Evolutionary conservation across 148 eudicot species (phyloP), one percentile per base, ranked within the genome.

Genomic region (Fallopia convolvulus): DNA sequence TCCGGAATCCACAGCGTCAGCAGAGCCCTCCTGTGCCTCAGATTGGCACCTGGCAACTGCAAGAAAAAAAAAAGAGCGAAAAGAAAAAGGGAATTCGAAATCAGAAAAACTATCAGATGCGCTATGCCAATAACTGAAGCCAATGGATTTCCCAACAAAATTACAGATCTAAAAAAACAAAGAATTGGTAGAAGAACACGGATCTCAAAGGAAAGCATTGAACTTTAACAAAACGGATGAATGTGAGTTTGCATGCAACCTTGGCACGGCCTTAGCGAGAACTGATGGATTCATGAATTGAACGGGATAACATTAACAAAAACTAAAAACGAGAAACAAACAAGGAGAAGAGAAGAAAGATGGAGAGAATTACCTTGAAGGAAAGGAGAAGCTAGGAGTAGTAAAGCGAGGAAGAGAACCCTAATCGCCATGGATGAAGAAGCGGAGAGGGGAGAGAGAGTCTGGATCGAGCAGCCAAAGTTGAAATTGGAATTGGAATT

Each of bases 1-100:
- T 63, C 88, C 84, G 44, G 83, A 91, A 52, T 83, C 87, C 21
- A 82, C 63, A 53, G 85, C 94, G 0, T 83, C 83, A 65, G 78
- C 81, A 11, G 79, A 48, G 20, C 26, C 65, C 55, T 46, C 75
- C 44, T 82, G 86, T 10, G 87, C 73, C 11, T 89, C 94, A 26
- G 92, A 79, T 82, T 94, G 86, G 83, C 88, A 86, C 76, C 92
- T 88, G 18, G 88, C 92, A 82, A 90, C 98, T 94, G 72, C 12
- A n/a, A 70, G 70, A 8, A 21, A 65, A 36, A 65, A 36, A 33
- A 68, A 7, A 2, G 39, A 30, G 15, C 12, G 21, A 30, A 52
- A 6, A 3, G 30, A 30, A 58, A 21, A 21, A 2, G 1, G 15
- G 12, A 63, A 33, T 66, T 56, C 9, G 42, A 7, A 7, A 68